Conservation (phyloP, 345 rosid genomes). For the Gossypium thurberi region DNA sequence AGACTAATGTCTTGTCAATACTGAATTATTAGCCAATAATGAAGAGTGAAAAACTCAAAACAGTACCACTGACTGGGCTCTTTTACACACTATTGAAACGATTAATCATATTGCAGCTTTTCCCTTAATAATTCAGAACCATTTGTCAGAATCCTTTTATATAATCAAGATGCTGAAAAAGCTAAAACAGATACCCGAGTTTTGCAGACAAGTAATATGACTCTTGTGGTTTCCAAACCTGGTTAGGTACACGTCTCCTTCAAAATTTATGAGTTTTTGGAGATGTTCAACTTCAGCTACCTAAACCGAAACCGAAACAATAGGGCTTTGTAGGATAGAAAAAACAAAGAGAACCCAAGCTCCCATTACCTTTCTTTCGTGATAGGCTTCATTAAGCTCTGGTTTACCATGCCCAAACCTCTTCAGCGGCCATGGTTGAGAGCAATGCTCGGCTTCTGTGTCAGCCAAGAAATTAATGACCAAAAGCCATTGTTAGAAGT, state of each 20-base stretch:
- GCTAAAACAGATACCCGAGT: background rate
- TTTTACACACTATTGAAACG: background rate
- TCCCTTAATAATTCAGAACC: background rate
- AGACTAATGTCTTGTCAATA: background rate
- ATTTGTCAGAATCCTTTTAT: background rate
- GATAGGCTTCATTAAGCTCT: background rate
- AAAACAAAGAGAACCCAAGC: background rate
- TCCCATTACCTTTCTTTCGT: background rate
- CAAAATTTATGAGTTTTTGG: background rate
- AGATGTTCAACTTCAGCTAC: background rate
- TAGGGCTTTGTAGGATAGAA: background rate
- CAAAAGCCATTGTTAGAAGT: background rate
- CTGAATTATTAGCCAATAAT: conserved; percentile 9
- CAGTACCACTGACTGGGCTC: background rate
- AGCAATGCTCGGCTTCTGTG: background rate
- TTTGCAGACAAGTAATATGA: conserved; percentile 1
- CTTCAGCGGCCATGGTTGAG: background rate
- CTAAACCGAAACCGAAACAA: background rate
- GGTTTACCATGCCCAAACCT: background rate
- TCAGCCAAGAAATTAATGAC: background rate
- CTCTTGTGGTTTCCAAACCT: background rate
- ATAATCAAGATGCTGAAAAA: background rate
- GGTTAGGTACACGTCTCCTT: background rate
- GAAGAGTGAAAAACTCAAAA: background rate
- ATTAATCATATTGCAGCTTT: conserved; percentile 1